phyloP scores from a whole-genome alignment of 2,329 filamentous ascomycete genomes.

The Fusarium kyushuense region DNA sequence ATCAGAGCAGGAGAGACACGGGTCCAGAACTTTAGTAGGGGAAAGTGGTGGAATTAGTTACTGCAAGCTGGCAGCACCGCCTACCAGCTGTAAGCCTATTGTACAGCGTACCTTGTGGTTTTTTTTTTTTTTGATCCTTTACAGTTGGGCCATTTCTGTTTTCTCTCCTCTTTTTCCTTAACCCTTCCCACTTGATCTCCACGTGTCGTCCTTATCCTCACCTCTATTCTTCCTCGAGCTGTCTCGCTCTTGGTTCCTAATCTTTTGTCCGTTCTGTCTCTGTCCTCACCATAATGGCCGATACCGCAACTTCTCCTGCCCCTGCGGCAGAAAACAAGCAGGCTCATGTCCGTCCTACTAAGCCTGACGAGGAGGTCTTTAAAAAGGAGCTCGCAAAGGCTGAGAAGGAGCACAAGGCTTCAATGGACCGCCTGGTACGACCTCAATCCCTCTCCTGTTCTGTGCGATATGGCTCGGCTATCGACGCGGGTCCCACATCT shows the following conservation, averaged over 20 bases:
- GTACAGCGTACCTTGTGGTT: conserved; percentile 17
- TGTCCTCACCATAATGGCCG: conserved; percentile 57
- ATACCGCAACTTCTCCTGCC: conserved; percentile 60
- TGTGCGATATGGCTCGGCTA: conserved; percentile 15
- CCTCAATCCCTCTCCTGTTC: conserved; percentile 19
- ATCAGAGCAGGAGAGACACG: conserved; percentile 39
- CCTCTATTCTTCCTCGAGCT: conserved; percentile 29
- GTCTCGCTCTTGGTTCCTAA: conserved; percentile 37
- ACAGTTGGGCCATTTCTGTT: conserved; percentile 27
- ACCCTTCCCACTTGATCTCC: conserved; percentile 28
- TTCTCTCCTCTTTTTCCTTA: conserved; percentile 27
- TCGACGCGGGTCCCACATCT: conserved; percentile 33
- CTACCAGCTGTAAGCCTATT: conserved; percentile 6
- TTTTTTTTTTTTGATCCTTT: conserved; percentile 28
- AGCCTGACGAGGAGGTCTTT: conserved; percentile 88
- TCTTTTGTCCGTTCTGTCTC: conserved; percentile 29
- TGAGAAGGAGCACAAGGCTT: conserved; percentile 86
- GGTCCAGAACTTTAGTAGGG: conserved; percentile 41
- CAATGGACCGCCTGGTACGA: conserved; percentile 71
- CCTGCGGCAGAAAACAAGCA: conserved; percentile 55
- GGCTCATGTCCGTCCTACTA: conserved; percentile 74
- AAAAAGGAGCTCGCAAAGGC: conserved; percentile 82
- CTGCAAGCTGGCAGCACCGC: conserved; percentile 27
- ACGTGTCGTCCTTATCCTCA: conserved; percentile 38
- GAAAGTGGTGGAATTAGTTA: conserved; percentile 49